Conservation (phyloP, 495 filamentous ascomycete genomes). For the Pseudotulostoma volvatum region DNA sequence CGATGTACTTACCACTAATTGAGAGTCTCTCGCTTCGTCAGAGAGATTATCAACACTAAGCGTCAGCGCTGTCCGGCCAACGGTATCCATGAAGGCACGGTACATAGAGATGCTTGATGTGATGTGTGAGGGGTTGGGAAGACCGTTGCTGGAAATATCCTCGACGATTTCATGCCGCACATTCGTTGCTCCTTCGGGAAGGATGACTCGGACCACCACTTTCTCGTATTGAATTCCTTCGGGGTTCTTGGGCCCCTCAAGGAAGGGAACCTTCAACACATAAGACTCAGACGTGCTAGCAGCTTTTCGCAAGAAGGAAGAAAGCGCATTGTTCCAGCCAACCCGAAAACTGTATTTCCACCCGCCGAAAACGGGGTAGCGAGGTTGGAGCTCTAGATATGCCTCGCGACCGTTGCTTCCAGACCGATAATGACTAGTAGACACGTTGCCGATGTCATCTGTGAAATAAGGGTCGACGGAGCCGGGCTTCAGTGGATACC, state of each 20-base stretch:
- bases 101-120: slow-evolving; percentile 41
- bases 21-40: slow-evolving; percentile 68
- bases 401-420: slow-evolving; percentile 55
- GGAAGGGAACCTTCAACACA: slow-evolving; percentile 87
- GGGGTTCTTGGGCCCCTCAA: slow-evolving; percentile 71
- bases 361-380: slow-evolving; percentile 85
- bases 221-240: slow-evolving; percentile 80
- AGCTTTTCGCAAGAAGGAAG: slow-evolving; percentile 50
- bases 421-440: slow-evolving; percentile 74
- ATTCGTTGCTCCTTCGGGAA: slow-evolving; percentile 85
- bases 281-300: slow-evolving; percentile 45
- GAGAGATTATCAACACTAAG: slow-evolving; percentile 73
- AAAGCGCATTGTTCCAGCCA: slow-evolving; percentile 81
- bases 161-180: slow-evolving; percentile 32
- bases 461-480: slow-evolving; percentile 80
- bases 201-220: slow-evolving; percentile 60
- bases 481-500: slow-evolving; percentile 60
- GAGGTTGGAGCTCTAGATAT: slow-evolving; percentile 72
- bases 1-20: slow-evolving; percentile 43
- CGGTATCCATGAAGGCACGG: slow-evolving; percentile 86
- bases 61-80: slow-evolving; percentile 69
- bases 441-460: slow-evolving; percentile 94
- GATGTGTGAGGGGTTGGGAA: slow-evolving; percentile 19
- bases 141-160: slow-evolving; percentile 21
- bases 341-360: slow-evolving; percentile 96